Base-by-base conservation (phyloP, 495 filamentous ascomycete species). In the Rhypophila decipiens region DNA sequence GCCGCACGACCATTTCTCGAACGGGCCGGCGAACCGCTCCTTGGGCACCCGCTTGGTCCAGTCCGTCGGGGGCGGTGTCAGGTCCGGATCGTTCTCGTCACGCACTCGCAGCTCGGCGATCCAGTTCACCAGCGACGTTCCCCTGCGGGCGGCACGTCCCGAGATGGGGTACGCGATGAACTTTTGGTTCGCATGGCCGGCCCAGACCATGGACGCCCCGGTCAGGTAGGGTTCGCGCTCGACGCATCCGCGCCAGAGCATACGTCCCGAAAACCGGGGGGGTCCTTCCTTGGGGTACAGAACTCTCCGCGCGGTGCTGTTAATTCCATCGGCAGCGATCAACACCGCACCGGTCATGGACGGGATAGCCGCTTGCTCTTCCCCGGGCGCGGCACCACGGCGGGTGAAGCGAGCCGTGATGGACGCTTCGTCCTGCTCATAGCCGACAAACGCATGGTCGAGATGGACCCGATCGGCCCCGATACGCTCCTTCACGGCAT, bases 121-220 rank as follows among this genome's bases (percentile, higher is more conserved):
- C 61, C 61, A 64, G 35, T 64, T 61, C 13, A 64, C 56, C 11
- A 64, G 44, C 19, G 49, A 53, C n/a, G 39, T 33, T 17, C 61
- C 61, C 13, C 54, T 52, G 10, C 47, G 24, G 13, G 54, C 55
- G 1, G 61, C 53, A 23, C 52, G 44, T 23, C 49, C 35, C n/a
- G 52, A 47, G 31, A 61, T 61, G 19, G 61, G 61, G 24, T 64
- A 64, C 12, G 61, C 61, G 38, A 64, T 59, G 46, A 64, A 64
- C 46, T 61, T 61, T 39, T 62, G 61, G 41, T 62, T 55, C 7
- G 59, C 59, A 27, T 64, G 59, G 0, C 61, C 61, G n/a, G 58
- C 61, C 61, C 58, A 61, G 3, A 62, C 51, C 59, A 64, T 62
- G 12, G 42, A 46, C 20, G 52, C 46, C 23, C 60, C 58, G 2